Evolutionary conservation across 2,329 filamentous ascomycete species (phyloP).

Genomic region (Fusarium pininemorale): DNA sequence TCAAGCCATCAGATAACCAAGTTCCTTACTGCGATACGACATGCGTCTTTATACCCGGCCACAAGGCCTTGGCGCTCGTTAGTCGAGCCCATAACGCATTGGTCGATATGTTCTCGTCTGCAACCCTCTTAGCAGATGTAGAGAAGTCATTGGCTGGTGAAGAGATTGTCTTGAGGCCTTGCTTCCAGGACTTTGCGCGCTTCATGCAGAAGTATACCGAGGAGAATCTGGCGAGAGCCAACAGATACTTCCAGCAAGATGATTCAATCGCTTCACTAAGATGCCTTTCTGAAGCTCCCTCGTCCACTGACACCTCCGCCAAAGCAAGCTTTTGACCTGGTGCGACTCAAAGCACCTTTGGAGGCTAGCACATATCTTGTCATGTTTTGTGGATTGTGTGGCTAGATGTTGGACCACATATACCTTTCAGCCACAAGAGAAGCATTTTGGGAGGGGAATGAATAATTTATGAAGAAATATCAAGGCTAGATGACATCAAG

Average conservation of each 20-base stretch:
- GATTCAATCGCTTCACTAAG: background rate
- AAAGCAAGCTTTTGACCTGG: background rate
- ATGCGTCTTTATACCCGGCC: background rate
- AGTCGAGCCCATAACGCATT: background rate
- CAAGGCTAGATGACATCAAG: constrained; percentile 13
- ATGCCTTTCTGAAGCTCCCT: fast-evolving
- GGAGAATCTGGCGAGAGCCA: background rate
- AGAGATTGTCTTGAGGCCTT: background rate
- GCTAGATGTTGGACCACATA: background rate
- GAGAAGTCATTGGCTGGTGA: background rate
- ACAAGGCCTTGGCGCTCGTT: background rate
- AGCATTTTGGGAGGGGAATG: background rate
- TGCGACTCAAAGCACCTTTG: background rate
- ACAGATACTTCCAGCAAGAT: background rate
- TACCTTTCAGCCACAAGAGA: background rate
- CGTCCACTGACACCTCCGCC: background rate
- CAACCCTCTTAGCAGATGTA: background rate
- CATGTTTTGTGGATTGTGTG: fast-evolving
- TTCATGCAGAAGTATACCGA: background rate
- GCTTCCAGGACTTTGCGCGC: background rate
- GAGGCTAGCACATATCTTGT: too few species aligned
- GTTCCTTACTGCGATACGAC: background rate
- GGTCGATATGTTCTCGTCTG: background rate
- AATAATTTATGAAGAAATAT: constrained; percentile 2
- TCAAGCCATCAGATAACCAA: background rate